A percentile compares a stretch with the other conserved stretches of the same genome.
Evolutionary conservation across 805 yeast genomes (phyloP).

Genomic region (Metschnikowia lachancei): DNA sequence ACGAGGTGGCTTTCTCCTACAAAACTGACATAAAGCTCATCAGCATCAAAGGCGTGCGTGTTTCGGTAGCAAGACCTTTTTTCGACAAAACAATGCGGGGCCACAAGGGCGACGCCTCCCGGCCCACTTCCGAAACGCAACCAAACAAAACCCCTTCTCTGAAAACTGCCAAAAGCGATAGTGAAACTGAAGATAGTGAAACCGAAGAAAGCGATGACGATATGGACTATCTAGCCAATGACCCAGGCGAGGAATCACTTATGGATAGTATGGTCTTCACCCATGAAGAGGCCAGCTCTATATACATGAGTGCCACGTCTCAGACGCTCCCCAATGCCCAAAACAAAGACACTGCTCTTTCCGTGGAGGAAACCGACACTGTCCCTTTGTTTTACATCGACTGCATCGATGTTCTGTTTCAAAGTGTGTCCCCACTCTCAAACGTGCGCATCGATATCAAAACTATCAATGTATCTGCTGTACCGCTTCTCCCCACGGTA

Average conservation of each 20-base stretch:
- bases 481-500: slow-evolving; percentile 42
- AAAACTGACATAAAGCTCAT: slow-evolving; percentile 47
- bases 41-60: slow-evolving; percentile 36
- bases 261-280: slow-evolving; percentile 62
- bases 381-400: slow-evolving; percentile 35
- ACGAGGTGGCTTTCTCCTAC: slow-evolving; percentile 36
- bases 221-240: slow-evolving; percentile 19
- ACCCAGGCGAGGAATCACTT: slow-evolving; percentile 42
- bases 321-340: slow-evolving; percentile 32
- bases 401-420: slow-evolving; percentile 41
- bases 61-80: slow-evolving; percentile 42
- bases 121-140: slow-evolving; percentile 1
- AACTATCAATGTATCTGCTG: slow-evolving; percentile 40
- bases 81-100: slow-evolving; percentile 29
- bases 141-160: neutral
- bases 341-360: neutral
- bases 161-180: neutral
- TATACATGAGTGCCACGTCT: slow-evolving; percentile 81
- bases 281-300: slow-evolving; percentile 64
- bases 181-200: slow-evolving; percentile 11
- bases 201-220: slow-evolving; percentile 14
- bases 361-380: slow-evolving; percentile 3
- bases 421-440: slow-evolving; percentile 40
- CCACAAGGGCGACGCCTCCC: neutral
- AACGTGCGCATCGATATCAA: slow-evolving; percentile 42